These are phyloP conservation scores for Theileria sp. DNA, from an alignment of 169 alveolate genomes.

Conservation along the genomic window DNA sequence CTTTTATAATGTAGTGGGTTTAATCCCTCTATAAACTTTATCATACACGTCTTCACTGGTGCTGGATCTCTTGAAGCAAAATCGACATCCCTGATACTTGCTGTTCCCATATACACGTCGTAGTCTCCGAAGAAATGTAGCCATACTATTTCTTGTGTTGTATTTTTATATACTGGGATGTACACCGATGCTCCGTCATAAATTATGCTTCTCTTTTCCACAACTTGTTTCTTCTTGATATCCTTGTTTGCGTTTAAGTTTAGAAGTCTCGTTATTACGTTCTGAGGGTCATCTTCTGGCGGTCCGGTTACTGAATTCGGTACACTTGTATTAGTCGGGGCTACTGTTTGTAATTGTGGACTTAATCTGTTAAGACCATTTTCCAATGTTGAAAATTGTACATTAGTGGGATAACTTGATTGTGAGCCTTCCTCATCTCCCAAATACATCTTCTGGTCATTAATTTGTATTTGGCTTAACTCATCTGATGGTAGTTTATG, in stretches of 20 bases:
- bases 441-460: background rate
- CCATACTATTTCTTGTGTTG: conserved; percentile 48
- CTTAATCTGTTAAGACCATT: background rate
- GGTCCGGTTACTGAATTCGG: conserved; percentile 22
- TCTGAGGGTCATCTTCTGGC: conserved; percentile 6
- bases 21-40: conserved; percentile 38
- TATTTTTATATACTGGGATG: conserved; percentile 47
- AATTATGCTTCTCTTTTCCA: conserved; percentile 20
- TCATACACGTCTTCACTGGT: conserved; percentile 37
- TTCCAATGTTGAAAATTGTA: background rate
- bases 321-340: conserved; percentile 42
- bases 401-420: background rate
- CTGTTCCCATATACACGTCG: conserved; percentile 60
- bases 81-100: conserved; percentile 39
- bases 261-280: conserved; percentile 54
- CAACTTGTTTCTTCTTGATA: conserved; percentile 43
- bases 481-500: background rate
- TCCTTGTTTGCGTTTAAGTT: conserved; percentile 32
- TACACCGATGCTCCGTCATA: conserved; percentile 58
- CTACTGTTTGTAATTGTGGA: background rate
- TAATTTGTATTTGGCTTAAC: background rate
- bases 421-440: background rate
- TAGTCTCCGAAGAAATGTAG: conserved; percentile 41
- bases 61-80: conserved; percentile 49
- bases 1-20: conserved; percentile 58